Evolutionary conservation across 352 stramenopile species (phyloP), one percentile per base, ranked within the genome.

Genomic region (Discostella stelligera): DNA sequence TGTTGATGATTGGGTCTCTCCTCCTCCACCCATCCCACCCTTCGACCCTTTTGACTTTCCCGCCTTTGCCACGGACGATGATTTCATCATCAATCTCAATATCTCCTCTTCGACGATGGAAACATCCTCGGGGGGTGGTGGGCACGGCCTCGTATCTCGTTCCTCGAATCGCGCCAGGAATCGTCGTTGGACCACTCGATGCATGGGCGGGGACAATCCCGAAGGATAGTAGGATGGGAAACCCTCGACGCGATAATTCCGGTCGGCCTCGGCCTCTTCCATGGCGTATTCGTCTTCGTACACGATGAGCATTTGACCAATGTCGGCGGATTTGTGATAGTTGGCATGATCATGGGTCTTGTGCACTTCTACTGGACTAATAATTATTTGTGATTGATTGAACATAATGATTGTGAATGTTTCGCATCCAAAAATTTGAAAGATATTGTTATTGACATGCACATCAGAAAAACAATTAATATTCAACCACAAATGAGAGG

Each of bases 281-380:
- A 92, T 77, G 18, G 84, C 84, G 53, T 85, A 87, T 72, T 83
- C 75, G 52, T 90, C 82, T 83, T 92, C 85, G 44, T 91, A 93
- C 0, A 93, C 86, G 65, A 93, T 86, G 23, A 93, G 49, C 74
- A 93, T 89, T 82, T 93, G 88, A 3, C 86, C 86, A 48, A 93
- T 64, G 74, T 93, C 88, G 14, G 70, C 66, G 25, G 70, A 80
- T 76, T 93, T 93, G 70, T 89, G 89, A 59, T 90, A 93, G 63
- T 84, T 87, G 55, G 83, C 84, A 71, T 92, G 86, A 80, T 93
- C 88, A 39, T 90, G 77, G n/a, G 84, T 93, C 72, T 93, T 93
- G 66, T 92, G 88, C 23, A 92, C 55, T 82, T 93, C 88, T 25
- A 92, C 66, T 21, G 87, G 83, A 71, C 71, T 78, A 41, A 30